Evolutionary conservation across 495 filamentous ascomycete species (phyloP).

Genomic region (Poronia punctata): DNA sequence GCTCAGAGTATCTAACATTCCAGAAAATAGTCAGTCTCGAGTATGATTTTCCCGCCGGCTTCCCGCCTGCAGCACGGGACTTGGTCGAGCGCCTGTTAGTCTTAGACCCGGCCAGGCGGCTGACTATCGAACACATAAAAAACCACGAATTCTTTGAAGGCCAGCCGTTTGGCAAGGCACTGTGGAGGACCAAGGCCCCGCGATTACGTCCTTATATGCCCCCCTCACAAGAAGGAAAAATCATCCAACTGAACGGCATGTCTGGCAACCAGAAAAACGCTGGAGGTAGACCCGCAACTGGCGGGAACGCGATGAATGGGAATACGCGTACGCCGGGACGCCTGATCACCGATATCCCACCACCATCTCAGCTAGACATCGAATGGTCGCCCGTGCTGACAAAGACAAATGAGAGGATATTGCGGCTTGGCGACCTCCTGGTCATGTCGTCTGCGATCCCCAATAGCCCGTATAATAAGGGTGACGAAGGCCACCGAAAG

Average conservation of each 20-base stretch:
- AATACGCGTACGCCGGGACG: slow-evolving; percentile 53
- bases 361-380: slow-evolving; percentile 93
- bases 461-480: slow-evolving; percentile 55
- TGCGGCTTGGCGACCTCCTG: slow-evolving; percentile 86
- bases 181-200: slow-evolving; percentile 92
- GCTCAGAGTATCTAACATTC: slow-evolving; percentile 96
- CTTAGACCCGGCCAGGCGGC: slow-evolving; percentile 74
- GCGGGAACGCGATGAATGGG: slow-evolving; percentile 22
- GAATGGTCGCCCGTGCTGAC: slow-evolving; percentile 98
- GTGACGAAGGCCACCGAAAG: slow-evolving; percentile 61
- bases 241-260: slow-evolving; percentile 72
- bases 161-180: slow-evolving; percentile 69
- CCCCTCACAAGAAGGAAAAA: slow-evolving; percentile 62
- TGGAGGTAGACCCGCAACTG: slow-evolving; percentile 32
- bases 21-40: slow-evolving; percentile 95
- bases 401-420: slow-evolving; percentile 81
- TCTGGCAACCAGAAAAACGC: slow-evolving; percentile 43
- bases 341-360: slow-evolving; percentile 90
- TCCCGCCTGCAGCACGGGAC: slow-evolving; percentile 82
- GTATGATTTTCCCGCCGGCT: slow-evolving; percentile 88
- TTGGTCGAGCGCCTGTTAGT: slow-evolving; percentile 89
- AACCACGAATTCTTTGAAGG: slow-evolving; percentile 97
- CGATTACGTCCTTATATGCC: slow-evolving; percentile 81
- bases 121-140: slow-evolving; percentile 95
- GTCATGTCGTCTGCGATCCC: slow-evolving; percentile 74